Evolutionary conservation across 805 yeast genomes (phyloP), one percentile per base, ranked within the genome.

Genomic region (Candida verbasci): DNA sequence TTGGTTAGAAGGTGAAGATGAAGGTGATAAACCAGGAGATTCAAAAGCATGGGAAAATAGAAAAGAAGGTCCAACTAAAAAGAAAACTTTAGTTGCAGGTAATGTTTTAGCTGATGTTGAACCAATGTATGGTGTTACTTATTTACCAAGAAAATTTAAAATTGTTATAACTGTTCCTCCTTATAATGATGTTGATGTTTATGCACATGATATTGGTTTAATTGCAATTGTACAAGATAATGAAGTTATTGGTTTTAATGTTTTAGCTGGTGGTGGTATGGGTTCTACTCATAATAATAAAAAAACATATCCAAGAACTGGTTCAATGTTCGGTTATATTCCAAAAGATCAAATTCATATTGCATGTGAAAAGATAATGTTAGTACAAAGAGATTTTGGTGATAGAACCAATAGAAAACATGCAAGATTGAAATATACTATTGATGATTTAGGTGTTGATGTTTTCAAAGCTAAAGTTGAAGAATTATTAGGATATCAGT

Each of bases 231-330:
- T 87, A 31, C 78, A 77, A 45, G 77, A 76, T 48, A 73, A 80
- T 52, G 71, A 76, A 14, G 76, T 83, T 30, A 56, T 72, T 41
- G 97, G 97, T 39, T 91, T 78, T 72, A 91, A 91, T 53, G 78
- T 91, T 36, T 74, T 84, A 42, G 95, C 82, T 46, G 97, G 97
- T 62, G 97, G 97, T 68, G 97, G 97, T 73, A 91, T 91, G 97
- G 97, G 97, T 52, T 78, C 95, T 28, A 91, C 97, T 10, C 97
- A 91, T 61, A 91, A 89, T 74, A 91, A 91, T 70, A 83, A 82
- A 55, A 91, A 91, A 73, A 91, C 97, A 0, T 91, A 91, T 58
- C 97, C 97, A 52, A 78, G 97, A 66, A 78, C 95, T 5, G 97
- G 96, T 44, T 82, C 95, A 14, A 65, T 78, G 62, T 74, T 91